These are phyloP conservation scores for Helianthus tuberosus DNA, from an alignment of 129 eudicot species.

Conservation along the genomic window DNA sequence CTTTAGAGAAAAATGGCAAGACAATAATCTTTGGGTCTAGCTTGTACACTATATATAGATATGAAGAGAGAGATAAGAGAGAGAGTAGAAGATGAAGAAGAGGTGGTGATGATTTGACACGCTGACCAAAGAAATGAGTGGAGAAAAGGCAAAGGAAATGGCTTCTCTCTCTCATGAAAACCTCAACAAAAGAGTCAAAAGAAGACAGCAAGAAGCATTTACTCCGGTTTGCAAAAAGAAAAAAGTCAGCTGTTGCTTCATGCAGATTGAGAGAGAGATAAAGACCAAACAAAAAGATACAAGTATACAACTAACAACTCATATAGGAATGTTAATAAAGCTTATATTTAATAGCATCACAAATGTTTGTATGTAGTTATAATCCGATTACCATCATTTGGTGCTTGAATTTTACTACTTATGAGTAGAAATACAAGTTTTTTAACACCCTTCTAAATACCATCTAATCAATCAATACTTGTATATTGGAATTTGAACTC, in stretches of 20 bases:
- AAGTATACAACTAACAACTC: background rate
- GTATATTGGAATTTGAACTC: no score
- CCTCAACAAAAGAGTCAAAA: slow-evolving; percentile 45
- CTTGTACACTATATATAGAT: slow-evolving; percentile 37
- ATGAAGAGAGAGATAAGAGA: slow-evolving; percentile 23
- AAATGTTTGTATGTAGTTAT: no score
- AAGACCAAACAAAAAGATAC: slow-evolving; percentile 11
- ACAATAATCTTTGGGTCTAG: slow-evolving; percentile 34
- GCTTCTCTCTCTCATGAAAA: slow-evolving; percentile 29
- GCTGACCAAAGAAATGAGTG: slow-evolving; percentile 36
- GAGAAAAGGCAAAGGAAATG: slow-evolving; percentile 21
- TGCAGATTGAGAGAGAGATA: slow-evolving; percentile 24
- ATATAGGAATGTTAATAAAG: background rate
- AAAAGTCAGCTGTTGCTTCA: slow-evolving; percentile 43
- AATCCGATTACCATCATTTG: no score
- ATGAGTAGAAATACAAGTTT: no score
- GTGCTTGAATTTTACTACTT: no score
- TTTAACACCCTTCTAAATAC: no score
- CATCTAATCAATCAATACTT: no score
- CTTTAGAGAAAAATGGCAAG: slow-evolving; percentile 24
- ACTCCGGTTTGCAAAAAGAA: slow-evolving; percentile 30
- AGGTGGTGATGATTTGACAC: slow-evolving; percentile 32
- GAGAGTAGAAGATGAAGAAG: slow-evolving; percentile 20
- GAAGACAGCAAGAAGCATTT: slow-evolving; percentile 51
- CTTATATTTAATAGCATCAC: background rate